Percentiles rank a stretch among this genome's conserved stretches.
Conservation (phyloP, 768 basidiomycete genomes). For the Xerocomellus intermedius region DNA sequence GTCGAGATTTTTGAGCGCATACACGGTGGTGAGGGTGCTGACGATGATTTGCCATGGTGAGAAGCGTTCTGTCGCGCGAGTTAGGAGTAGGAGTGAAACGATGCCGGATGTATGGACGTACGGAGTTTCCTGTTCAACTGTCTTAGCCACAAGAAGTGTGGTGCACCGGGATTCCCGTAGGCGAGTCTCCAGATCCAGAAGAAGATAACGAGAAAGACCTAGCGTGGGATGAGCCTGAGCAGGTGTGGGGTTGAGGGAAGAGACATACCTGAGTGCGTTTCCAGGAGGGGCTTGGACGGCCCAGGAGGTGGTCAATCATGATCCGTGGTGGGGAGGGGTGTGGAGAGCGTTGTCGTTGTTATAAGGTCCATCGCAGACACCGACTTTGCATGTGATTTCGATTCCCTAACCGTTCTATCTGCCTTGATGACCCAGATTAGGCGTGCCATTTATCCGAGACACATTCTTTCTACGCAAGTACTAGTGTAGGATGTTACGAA, state of each 20-base stretch:
- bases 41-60: conserved; percentile 96
- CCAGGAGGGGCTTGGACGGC: conserved; percentile 87
- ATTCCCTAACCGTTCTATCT: too few relatives aligned
- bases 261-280: conserved; percentile 73
- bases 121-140: conserved; percentile 57
- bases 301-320: conserved; percentile 95
- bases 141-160: conserved; percentile 64
- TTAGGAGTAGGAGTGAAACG: neutral
- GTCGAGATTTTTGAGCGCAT: conserved; percentile 81
- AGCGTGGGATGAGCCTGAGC: conserved; percentile 3
- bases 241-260: neutral
- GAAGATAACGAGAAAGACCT: conserved; percentile 88
- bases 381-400: conserved; percentile 33
- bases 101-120: conserved; percentile 34
- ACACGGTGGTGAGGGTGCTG: conserved; percentile 80
- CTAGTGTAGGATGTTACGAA: too few relatives aligned
- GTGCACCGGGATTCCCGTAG: conserved; percentile 60
- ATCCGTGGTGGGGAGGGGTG: conserved; percentile 7
- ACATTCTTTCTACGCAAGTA: too few relatives aligned
- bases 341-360: neutral
- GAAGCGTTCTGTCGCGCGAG: conserved; percentile 57
- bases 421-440: too few relatives aligned
- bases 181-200: conserved; percentile 89
- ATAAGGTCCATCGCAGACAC: conserved; percentile 3
- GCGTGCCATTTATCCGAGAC: too few relatives aligned